Base-by-base conservation (phyloP, 1,139 yeast genomes). In the Geotrichum phurueaensis region DNA sequence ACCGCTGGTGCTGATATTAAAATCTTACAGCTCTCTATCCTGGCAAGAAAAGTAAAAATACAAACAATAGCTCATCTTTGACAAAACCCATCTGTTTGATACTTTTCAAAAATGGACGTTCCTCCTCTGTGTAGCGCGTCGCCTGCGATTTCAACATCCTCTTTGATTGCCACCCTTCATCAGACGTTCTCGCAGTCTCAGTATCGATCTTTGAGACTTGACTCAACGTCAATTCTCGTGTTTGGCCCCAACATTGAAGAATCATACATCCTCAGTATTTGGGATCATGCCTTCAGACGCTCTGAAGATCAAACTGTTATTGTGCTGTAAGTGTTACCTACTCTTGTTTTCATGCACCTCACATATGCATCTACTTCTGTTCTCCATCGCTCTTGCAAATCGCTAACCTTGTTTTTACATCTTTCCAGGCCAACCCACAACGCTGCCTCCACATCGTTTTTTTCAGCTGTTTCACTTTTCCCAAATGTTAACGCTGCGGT, bases 301-400 rank as follows among this genome's bases (percentile, higher is more conserved):
- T 70, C 73, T 3, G 79, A 76, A 64, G 78, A 76, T 61, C 79
- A 76, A 65, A 71, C 78, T 25, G 63, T 76, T n/a, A 62, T 76
- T 47, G 65, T 76, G 7, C 62, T 68, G 73, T 70, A 66, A 64
- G 72, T 69, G n/a, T 12, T 36, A 31, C 36, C 33, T 51, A 10
- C 43, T 27, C 23, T 47, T 52, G 29, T 25, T 1, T 10, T 27
- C 25, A 27, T 22, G 48, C 23, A 27, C n/a, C 31, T 36, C 25
- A 18, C 23, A 29, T 25, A 22, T 52, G 13, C 18, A 6, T 15
- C 18, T 25, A 25, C 33, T 20, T 33, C 33, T 51, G 22, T 18
- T 5, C 25, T 27, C 10, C 10, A 22, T 51, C 29, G 9, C 47
- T 33, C 27, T n/a, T 31, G 31, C n/a, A 23, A 29, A 23, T 22